phyloP scores from a whole-genome alignment of 306 rosid species.

The Morella rubra region DNA sequence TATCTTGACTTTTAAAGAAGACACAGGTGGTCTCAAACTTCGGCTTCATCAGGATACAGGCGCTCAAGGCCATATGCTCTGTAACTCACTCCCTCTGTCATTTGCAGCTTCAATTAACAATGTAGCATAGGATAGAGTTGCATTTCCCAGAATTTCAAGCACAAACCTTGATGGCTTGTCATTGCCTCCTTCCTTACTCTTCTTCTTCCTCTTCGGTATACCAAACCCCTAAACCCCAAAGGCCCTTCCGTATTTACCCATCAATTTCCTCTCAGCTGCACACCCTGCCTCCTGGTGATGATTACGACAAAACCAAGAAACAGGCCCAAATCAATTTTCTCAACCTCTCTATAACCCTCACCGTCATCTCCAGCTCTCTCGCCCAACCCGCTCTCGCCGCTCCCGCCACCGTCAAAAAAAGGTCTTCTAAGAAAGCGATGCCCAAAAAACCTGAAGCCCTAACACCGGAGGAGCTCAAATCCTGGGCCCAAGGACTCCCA shows the following conservation, averaged over 20 bases:
- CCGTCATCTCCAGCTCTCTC: constrained; percentile 67
- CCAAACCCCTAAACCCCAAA: constrained; percentile 13
- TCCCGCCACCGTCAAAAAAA: constrained; percentile 43
- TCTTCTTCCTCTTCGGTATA: constrained; percentile 30
- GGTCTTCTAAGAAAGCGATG: constrained; percentile 47
- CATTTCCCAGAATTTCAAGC: not conserved
- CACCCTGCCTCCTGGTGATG: constrained; percentile 26
- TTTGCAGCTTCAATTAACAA: constrained; percentile 12
- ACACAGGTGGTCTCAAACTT: too few relatives aligned
- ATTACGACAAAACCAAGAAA: constrained; percentile 15
- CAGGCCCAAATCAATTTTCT: constrained; percentile 46
- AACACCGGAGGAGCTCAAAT: constrained; percentile 65
- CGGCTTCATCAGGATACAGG: too few relatives aligned
- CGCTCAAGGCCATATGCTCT: too few relatives aligned
- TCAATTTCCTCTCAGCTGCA: constrained; percentile 50
- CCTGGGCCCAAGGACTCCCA: constrained; percentile 78
- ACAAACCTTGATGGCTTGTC: constrained; percentile 57
- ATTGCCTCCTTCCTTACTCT: constrained; percentile 35
- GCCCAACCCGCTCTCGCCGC: constrained; percentile 49
- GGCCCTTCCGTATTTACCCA: constrained; percentile 10
- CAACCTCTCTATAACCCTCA: constrained; percentile 66
- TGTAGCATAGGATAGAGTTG: constrained; percentile 6
- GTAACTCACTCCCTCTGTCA: not conserved
- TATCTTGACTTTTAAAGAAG: too few relatives aligned
- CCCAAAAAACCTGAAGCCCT: constrained; percentile 57